These are phyloP conservation scores for Panicum miliaceum DNA, from an alignment of 176 grass and related monocot genomes.

Conservation along the genomic window DNA sequence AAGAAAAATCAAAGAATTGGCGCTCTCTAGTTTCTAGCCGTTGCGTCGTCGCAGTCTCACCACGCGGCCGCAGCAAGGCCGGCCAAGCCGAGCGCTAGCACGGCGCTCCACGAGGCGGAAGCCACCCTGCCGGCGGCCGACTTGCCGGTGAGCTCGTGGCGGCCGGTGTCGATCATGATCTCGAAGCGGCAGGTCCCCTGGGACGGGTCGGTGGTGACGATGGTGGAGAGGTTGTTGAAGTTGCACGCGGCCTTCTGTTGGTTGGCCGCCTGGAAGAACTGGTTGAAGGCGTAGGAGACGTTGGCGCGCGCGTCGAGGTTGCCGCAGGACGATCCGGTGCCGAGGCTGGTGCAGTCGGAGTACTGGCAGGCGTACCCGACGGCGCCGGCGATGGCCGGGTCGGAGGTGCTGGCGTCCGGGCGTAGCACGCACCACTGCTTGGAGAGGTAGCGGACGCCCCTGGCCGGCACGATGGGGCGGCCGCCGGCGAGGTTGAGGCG, in stretches of 20 bases:
- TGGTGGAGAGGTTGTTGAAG: slow-evolving; percentile 69
- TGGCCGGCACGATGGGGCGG: slow-evolving; percentile 51
- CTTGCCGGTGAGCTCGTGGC: slow-evolving; percentile 42
- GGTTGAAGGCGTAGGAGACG: slow-evolving; percentile 89
- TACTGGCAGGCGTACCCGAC: slow-evolving; percentile 69
- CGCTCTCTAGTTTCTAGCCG: slow-evolving; percentile 16
- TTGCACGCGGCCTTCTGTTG: slow-evolving; percentile 68
- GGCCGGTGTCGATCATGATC: slow-evolving; percentile 76
- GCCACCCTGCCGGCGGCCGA: slow-evolving; percentile 23
- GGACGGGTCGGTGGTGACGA: slow-evolving; percentile 77
- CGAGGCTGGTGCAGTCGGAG: slow-evolving; percentile 89
- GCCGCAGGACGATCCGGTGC: slow-evolving; percentile 70
- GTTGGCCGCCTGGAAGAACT: slow-evolving; percentile 72
- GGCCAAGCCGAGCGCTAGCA: neutral
- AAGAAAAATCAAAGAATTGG: slow-evolving; percentile 30
- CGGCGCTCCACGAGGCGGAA: neutral
- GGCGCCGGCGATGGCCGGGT: slow-evolving; percentile 46
- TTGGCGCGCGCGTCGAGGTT: slow-evolving; percentile 63
- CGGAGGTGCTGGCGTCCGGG: slow-evolving; percentile 38
- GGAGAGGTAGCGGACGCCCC: slow-evolving; percentile 74
- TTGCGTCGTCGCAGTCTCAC: neutral
- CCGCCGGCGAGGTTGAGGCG: slow-evolving; percentile 49
- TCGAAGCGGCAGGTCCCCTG: slow-evolving; percentile 68
- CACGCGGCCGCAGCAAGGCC: neutral
- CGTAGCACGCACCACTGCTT: slow-evolving; percentile 83